phyloP scores from a whole-genome alignment of 192 early-diverging fungal genomes.

The Podila epigama region DNA sequence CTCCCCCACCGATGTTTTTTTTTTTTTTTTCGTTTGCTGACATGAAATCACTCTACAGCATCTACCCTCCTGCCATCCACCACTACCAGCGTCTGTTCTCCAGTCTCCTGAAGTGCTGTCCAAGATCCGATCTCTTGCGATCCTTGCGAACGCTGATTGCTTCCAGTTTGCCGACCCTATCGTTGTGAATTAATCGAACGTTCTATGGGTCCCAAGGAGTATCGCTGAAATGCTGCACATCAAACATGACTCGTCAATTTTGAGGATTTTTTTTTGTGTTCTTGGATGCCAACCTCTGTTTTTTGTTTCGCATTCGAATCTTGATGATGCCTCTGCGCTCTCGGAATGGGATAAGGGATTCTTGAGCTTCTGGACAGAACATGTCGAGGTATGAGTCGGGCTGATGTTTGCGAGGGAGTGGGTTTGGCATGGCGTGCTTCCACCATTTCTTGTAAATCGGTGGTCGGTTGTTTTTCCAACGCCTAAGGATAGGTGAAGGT shows the following conservation, averaged over 20 bases:
- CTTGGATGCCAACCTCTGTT: constrained; percentile 76
- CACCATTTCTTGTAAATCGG: constrained; percentile 16
- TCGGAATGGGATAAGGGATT: neutral
- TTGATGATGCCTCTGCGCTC: neutral
- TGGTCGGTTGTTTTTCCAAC: constrained; percentile 42
- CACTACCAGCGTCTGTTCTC: constrained; percentile 65
- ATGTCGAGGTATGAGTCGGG: constrained; percentile 13
- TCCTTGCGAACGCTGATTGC: constrained; percentile 55
- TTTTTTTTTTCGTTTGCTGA: neutral
- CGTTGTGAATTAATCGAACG: neutral
- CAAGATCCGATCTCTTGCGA: constrained; percentile 61
- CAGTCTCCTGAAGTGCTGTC: constrained; percentile 65
- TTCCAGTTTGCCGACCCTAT: constrained; percentile 50
- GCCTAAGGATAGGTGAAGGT: neutral
- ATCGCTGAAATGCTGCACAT: neutral
- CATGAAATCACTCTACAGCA: too few species aligned
- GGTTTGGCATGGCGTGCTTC: constrained; percentile 29
- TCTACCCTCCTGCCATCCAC: constrained; percentile 68
- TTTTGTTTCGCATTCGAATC: neutral
- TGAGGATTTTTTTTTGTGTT: neutral
- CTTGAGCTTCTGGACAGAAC: constrained; percentile 4
- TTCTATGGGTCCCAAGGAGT: too few species aligned
- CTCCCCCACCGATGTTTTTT: too few species aligned
- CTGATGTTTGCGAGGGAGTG: constrained; percentile 26
- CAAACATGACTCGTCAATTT: neutral